A percentile compares a stretch with the other conserved stretches of the same genome.
phyloP scores from a whole-genome alignment of 257 asterid species.

The Solanum stenotomum region DNA sequence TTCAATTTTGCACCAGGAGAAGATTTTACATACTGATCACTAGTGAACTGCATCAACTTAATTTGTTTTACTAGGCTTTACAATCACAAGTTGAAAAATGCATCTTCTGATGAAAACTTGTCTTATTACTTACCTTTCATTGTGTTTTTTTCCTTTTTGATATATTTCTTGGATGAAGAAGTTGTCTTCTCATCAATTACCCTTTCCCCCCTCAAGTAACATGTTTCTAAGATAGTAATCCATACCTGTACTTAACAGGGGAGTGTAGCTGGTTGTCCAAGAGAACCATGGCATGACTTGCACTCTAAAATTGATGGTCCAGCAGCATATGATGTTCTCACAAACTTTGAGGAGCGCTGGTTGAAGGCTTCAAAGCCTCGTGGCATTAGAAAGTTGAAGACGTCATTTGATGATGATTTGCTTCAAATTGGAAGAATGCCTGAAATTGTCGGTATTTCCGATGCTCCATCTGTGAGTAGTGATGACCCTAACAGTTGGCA shows the following conservation, averaged over 20 bases:
- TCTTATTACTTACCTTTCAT: not conserved
- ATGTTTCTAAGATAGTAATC: not conserved
- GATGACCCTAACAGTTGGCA: constrained; percentile 88
- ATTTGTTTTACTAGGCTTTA: not conserved
- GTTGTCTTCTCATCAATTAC: not conserved
- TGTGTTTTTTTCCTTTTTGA: not conserved
- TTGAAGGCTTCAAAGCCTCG: constrained; percentile 80
- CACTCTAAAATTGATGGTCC: constrained; percentile 95
- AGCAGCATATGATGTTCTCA: constrained; percentile 89
- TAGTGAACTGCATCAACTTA: not conserved
- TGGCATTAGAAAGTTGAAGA: constrained; percentile 76
- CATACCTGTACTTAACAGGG: constrained; percentile 42
- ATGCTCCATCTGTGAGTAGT: constrained; percentile 57
- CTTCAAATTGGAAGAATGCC: constrained; percentile 83
- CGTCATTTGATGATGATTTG: constrained; percentile 78
- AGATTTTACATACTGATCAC: not conserved
- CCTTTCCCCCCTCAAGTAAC: not conserved
- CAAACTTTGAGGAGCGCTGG: constrained; percentile 96
- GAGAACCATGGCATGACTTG: constrained; percentile 99
- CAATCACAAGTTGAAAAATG: not conserved
- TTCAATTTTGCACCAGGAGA: not conserved
- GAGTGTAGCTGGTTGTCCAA: constrained; percentile 63
- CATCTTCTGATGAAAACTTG: not conserved
- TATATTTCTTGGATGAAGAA: not conserved
- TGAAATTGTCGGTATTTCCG: constrained; percentile 67